A percentile compares a stretch with the other conserved stretches of the same genome.
Conservation (phyloP, 805 yeast genomes). For the Suhomyces pyralidae region DNA sequence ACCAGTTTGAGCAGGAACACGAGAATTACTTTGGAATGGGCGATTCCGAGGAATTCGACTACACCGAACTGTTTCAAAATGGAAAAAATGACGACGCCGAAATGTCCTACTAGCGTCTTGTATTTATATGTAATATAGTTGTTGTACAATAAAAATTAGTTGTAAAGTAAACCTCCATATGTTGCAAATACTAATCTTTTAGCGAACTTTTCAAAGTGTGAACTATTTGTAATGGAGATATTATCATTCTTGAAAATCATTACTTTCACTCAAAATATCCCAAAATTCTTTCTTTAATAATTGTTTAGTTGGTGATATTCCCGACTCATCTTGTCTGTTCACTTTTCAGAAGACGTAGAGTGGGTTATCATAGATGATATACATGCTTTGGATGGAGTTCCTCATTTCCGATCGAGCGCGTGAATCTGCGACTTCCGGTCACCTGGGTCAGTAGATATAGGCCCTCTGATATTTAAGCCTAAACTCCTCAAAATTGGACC, state of each 20-base stretch:
- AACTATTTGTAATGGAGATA: too few relatives aligned
- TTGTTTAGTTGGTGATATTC: too few relatives aligned
- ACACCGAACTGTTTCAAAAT: neutral
- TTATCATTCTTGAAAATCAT: too few relatives aligned
- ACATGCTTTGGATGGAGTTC: too few relatives aligned
- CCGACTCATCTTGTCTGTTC: too few relatives aligned
- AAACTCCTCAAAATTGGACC: too few relatives aligned
- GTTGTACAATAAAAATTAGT: neutral
- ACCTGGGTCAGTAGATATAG: neutral
- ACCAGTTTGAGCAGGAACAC: constrained; percentile 23
- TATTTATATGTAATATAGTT: neutral
- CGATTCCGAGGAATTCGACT: constrained; percentile 4
- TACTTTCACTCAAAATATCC: too few relatives aligned
- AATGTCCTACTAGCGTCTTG: neutral
- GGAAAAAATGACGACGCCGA: constrained; percentile 1
- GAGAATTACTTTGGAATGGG: constrained; percentile 28
- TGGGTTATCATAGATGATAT: neutral
- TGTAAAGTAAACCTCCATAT: neutral
- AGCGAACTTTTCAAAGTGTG: too few relatives aligned
- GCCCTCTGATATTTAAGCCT: neutral
- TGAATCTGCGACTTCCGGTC: neutral
- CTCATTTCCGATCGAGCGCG: neutral
- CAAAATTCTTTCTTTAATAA: too few relatives aligned
- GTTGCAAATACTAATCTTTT: too few relatives aligned
- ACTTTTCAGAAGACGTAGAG: too few relatives aligned